Conservation (phyloP, 139 green algal species). For the Chlamydomonas incerta region DNA sequence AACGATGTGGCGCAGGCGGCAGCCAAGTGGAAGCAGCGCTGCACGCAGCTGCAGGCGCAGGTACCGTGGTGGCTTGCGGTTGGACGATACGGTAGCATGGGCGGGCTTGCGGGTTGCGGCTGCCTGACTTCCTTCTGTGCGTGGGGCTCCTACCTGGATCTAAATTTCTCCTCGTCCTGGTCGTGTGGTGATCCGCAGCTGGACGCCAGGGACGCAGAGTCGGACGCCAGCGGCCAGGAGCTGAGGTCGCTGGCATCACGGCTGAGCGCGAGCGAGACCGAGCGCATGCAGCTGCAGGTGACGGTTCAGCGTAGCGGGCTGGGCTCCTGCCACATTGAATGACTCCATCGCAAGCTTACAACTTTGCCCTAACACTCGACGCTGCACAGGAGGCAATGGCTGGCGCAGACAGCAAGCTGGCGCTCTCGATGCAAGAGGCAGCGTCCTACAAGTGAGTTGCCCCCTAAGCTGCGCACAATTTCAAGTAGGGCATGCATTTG, state of each 20-base stretch:
- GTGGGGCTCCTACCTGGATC: too few species aligned
- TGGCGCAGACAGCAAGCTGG: background rate
- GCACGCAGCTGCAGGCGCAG: constrained; percentile 48
- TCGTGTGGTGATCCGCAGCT: background rate
- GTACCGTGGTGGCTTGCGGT: background rate
- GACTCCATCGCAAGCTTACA: too few species aligned
- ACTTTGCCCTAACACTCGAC: too few species aligned
- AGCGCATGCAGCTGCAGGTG: constrained; percentile 32
- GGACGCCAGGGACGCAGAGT: constrained; percentile 15
- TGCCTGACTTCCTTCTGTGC: too few species aligned
- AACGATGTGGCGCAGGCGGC: constrained; percentile 58
- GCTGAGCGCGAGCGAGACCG: background rate
- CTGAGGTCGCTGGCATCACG: background rate
- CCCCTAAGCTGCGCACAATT: too few species aligned
- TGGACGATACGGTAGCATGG: too few species aligned
- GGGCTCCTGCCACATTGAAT: too few species aligned
- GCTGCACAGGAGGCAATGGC: constrained; percentile 23
- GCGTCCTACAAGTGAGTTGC: constrained; percentile 25
- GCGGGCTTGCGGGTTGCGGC: too few species aligned
- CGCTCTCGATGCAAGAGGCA: constrained; percentile 8
- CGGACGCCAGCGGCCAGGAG: background rate
- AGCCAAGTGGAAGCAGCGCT: constrained; percentile 59
- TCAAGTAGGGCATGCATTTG: too few species aligned
- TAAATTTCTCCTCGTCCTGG: too few species aligned
- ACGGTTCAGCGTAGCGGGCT: background rate